Evolutionary conservation across 306 rosid species (phyloP).

Genomic region (Trichosanthes truncata): DNA sequence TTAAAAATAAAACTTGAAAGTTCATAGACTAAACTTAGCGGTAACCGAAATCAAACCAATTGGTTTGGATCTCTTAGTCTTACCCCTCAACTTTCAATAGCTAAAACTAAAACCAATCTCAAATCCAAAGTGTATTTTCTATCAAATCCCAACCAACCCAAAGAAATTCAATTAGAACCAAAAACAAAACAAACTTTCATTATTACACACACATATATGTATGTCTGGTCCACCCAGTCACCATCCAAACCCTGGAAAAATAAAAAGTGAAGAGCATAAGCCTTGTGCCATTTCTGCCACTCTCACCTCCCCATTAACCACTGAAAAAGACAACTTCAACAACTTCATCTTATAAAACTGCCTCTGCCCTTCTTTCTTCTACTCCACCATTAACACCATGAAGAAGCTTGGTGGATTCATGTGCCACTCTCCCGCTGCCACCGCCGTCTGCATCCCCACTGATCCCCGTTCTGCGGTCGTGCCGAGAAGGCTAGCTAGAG

Average conservation of each 20-base stretch:
- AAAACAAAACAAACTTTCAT: too few relatives aligned
- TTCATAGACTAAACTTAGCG: too few relatives aligned
- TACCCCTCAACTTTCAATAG: too few relatives aligned
- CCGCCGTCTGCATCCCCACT: conserved; percentile 57
- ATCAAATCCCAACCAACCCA: background rate
- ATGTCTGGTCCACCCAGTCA: background rate
- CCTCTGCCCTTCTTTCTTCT: background rate
- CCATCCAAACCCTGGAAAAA: background rate
- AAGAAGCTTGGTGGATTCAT: conserved; percentile 48
- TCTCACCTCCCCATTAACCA: background rate
- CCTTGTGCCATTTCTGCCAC: background rate
- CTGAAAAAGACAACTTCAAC: background rate
- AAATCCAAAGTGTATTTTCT: too few relatives aligned
- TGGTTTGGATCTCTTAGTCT: too few relatives aligned
- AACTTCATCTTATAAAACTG: background rate
- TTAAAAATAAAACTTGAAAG: too few relatives aligned
- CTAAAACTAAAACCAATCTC: too few relatives aligned
- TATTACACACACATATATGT: too few relatives aligned
- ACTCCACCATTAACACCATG: background rate
- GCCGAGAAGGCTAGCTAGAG: conserved; percentile 22
- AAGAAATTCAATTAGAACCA: background rate
- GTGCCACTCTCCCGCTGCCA: conserved; percentile 66
- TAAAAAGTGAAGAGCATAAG: background rate
- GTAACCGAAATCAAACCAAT: too few relatives aligned
- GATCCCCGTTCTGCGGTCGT: conserved; percentile 41